These are phyloP conservation scores for Flaveria brownii DNA, from an alignment of 129 eudicot species.

Conservation along the genomic window DNA sequence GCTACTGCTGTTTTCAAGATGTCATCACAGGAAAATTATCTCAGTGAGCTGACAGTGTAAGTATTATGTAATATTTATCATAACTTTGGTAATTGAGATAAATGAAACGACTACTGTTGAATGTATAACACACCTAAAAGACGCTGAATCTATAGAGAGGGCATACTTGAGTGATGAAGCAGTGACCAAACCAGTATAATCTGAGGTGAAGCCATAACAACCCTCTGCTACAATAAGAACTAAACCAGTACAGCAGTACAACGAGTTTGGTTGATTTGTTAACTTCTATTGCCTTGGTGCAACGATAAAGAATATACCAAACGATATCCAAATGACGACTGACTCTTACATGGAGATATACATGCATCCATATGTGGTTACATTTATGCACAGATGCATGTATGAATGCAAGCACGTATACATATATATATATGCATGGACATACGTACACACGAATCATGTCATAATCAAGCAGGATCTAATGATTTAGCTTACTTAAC, in stretches of 20 bases:
- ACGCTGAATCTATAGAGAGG: too few relatives aligned
- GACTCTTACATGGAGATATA: not conserved
- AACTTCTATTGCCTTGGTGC: not conserved
- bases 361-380: not conserved
- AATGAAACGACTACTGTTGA: not conserved
- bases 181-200: not conserved
- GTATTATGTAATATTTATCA: too few relatives aligned
- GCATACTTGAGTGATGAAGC: too few relatives aligned
- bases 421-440: not conserved
- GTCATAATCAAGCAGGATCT: constrained; percentile 6
- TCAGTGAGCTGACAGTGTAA: not conserved
- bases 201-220: not conserved
- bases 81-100: too few relatives aligned
- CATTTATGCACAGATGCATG: not conserved
- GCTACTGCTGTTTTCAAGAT: not conserved
- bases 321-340: not conserved
- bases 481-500: not conserved
- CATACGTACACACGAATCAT: not conserved
- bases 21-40: not conserved
- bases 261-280: not conserved
- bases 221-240: not conserved
- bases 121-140: too few relatives aligned
- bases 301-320: not conserved
- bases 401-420: not conserved
- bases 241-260: not conserved